Conservation (phyloP, 352 stramenopile species). For the Phytophthora citrophthora region DNA sequence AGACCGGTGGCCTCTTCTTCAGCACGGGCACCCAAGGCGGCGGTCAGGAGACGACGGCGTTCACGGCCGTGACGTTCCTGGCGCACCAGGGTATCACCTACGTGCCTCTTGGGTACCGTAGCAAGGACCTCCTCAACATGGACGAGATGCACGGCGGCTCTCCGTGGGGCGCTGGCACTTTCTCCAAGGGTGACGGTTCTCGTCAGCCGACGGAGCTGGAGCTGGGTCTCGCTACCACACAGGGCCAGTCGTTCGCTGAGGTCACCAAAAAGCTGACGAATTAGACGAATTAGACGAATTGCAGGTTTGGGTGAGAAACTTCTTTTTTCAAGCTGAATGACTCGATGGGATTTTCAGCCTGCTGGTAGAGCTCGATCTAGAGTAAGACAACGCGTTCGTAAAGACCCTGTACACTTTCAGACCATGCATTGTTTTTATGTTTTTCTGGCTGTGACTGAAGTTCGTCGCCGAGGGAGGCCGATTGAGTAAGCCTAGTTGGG, state of each 20-base stretch:
- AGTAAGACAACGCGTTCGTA: too few relatives aligned
- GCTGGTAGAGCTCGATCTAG: too few relatives aligned
- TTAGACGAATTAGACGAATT: too few relatives aligned
- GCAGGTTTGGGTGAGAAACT: neutral
- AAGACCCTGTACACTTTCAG: too few relatives aligned
- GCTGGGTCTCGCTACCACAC: slow-evolving; percentile 1
- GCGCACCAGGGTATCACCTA: neutral
- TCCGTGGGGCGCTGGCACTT: neutral
- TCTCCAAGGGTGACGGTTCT: slow-evolving; percentile 1
- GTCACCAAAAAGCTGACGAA: neutral
- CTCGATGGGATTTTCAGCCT: too few relatives aligned
- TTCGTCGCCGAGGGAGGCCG: too few relatives aligned
- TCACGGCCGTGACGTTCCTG: neutral
- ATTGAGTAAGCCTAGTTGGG: too few relatives aligned
- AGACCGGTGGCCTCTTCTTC: neutral
- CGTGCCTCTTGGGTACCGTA: slow-evolving; percentile 1
- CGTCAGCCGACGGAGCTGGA: slow-evolving; percentile 3
- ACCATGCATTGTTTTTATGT: too few relatives aligned
- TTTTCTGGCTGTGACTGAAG: too few relatives aligned
- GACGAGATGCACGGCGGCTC: slow-evolving; percentile 1
- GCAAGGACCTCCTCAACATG: slow-evolving; percentile 1
- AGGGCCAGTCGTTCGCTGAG: neutral
- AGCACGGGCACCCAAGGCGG: neutral
- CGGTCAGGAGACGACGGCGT: neutral
- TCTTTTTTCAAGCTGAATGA: neutral